Conservation (phyloP, 2,329 filamentous ascomycete species). For the Arthrobotrys iridis region DNA sequence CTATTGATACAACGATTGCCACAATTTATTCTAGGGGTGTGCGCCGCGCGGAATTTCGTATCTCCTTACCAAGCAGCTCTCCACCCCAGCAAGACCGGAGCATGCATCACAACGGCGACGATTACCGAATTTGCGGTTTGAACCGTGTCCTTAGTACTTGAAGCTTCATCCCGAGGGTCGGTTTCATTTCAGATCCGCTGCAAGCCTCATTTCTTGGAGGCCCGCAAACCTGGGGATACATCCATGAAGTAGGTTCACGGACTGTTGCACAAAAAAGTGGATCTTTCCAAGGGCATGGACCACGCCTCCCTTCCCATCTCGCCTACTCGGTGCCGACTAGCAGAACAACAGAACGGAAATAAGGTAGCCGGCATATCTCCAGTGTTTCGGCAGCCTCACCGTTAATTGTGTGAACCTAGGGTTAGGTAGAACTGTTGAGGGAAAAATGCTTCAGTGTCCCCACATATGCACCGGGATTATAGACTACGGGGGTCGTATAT, state of each 20-base stretch:
- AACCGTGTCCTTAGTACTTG: not conserved
- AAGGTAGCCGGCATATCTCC: constrained; percentile 13
- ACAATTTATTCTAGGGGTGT: not conserved
- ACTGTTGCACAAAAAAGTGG: constrained; percentile 44
- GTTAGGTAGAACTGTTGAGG: constrained; percentile 14
- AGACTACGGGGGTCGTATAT: not conserved
- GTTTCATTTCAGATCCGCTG: constrained; percentile 20
- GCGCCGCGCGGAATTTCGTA: constrained; percentile 19
- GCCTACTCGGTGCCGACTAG: not conserved
- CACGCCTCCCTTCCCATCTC: not conserved
- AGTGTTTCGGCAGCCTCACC: constrained; percentile 4
- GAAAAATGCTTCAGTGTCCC: constrained; percentile 3
- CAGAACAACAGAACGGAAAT: not conserved
- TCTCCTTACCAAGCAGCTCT: constrained; percentile 7
- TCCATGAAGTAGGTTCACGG: constrained; percentile 10
- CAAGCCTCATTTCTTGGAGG: constrained; percentile 1
- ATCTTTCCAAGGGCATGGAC: constrained; percentile 11
- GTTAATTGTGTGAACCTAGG: not conserved
- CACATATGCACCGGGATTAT: constrained; percentile 13
- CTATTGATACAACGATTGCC: not conserved
- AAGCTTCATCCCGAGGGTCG: not conserved
- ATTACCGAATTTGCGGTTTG: constrained; percentile 24
- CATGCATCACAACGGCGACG: constrained; percentile 4
- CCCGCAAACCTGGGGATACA: not conserved
- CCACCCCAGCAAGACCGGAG: not conserved